Evolutionary conservation across 441 rosid genomes (phyloP).

Genomic region (Flueggea neowawraea): DNA sequence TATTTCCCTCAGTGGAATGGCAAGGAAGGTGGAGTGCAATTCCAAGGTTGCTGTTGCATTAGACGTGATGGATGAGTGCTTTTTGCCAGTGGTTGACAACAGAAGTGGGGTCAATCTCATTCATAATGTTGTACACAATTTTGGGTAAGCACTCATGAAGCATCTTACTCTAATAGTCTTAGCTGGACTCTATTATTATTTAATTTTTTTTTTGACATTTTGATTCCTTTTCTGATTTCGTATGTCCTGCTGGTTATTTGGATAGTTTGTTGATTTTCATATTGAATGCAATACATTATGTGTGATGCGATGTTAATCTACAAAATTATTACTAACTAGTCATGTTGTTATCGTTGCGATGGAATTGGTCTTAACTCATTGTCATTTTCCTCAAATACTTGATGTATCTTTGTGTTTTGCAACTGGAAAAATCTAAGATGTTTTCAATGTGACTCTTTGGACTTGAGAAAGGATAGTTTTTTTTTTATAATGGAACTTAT

Average conservation of each 20-base stretch:
- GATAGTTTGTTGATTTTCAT: background rate
- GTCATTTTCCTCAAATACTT: too few species aligned
- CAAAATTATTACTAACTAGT: too few species aligned
- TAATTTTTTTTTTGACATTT: background rate
- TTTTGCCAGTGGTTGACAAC: slow-evolving; percentile 79
- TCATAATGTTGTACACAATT: slow-evolving; percentile 79
- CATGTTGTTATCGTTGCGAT: too few species aligned
- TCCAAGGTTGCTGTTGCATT: slow-evolving; percentile 91
- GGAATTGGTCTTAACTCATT: too few species aligned
- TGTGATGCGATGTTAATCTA: background rate
- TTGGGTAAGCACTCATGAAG: slow-evolving; percentile 51
- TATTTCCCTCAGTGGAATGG: slow-evolving; percentile 41
- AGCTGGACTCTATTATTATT: background rate
- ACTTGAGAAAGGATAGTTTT: background rate
- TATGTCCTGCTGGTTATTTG: background rate
- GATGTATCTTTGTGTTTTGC: too few species aligned
- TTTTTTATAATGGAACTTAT: slow-evolving; percentile 8
- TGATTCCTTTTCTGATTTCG: too few species aligned
- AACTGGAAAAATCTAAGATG: too few species aligned
- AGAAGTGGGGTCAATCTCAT: slow-evolving; percentile 86
- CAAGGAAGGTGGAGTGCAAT: slow-evolving; percentile 67
- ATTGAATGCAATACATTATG: background rate
- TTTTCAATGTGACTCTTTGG: background rate
- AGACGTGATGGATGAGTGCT: slow-evolving; percentile 92
- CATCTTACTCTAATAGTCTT: background rate